Conservation (phyloP, 2,329 filamentous ascomycete species). For the Leptographium radiaticola region DNA sequence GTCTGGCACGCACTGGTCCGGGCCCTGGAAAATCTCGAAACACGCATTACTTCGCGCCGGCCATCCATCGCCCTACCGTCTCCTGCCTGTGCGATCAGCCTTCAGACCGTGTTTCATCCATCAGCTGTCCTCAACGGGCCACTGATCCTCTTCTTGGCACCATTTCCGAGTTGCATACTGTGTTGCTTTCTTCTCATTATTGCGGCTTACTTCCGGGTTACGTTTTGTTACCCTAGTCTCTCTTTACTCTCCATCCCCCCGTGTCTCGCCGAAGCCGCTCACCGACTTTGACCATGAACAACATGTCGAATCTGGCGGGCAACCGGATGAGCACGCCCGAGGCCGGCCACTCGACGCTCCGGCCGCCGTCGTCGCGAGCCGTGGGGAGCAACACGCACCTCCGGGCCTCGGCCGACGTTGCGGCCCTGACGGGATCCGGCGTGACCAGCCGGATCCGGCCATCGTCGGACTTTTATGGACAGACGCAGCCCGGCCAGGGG, state of each 20-base stretch:
- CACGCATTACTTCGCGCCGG: constrained; percentile 19
- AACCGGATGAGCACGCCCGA: constrained; percentile 98
- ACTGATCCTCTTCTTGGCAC: neutral
- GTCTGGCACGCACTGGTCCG: constrained; percentile 14
- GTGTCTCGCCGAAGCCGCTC: neutral
- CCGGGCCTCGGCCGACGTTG: constrained; percentile 92
- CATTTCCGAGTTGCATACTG: constrained; percentile 1
- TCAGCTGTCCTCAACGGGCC: constrained; percentile 1
- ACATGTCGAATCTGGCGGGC: constrained; percentile 56
- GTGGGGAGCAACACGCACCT: constrained; percentile 68
- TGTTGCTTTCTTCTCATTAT: neutral
- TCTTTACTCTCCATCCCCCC: neutral
- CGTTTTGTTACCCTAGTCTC: constrained; percentile 1
- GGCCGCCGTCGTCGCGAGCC: constrained; percentile 67
- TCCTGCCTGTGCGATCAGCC: constrained; percentile 17
- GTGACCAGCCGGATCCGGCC: constrained; percentile 70
- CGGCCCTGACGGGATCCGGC: constrained; percentile 57
- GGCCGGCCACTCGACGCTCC: constrained; percentile 68
- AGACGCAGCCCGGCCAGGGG: constrained; percentile 52
- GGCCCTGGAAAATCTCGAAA: constrained; percentile 22
- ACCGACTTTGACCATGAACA: constrained; percentile 28
- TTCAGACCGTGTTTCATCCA: constrained; percentile 23
- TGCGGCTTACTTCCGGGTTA: constrained; percentile 4
- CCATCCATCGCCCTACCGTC: constrained; percentile 19
- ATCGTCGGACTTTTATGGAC: constrained; percentile 88